Percentiles rank a stretch among this genome's conserved stretches.
phyloP scores from a whole-genome alignment of 1,284 basidiomycete species.

The Volvariella surrecta region DNA sequence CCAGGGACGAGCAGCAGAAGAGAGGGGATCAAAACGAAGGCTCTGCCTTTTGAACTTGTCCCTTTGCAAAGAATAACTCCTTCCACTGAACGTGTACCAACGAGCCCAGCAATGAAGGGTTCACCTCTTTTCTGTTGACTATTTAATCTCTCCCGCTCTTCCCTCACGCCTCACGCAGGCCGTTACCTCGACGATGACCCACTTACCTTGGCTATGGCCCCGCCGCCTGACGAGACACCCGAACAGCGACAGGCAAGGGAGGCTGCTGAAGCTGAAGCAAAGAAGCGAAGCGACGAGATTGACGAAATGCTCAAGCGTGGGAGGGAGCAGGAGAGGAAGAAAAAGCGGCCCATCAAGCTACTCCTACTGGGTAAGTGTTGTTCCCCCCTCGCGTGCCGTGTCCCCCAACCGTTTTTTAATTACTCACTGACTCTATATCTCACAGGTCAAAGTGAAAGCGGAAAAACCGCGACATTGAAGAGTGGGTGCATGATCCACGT shows the following conservation, averaged over 20 bases:
- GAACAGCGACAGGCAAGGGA: slow-evolving; percentile 44
- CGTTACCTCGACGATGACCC: slow-evolving; percentile 42
- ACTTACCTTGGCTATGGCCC: slow-evolving; percentile 42
- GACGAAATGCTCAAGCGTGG: slow-evolving; percentile 58
- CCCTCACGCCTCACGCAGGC: neutral
- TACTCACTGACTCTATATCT: neutral
- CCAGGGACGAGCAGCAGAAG: no score
- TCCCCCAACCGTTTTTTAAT: slow-evolving; percentile 6
- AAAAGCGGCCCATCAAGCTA: slow-evolving; percentile 48
- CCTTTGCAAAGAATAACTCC: no score
- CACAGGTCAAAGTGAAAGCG: slow-evolving; percentile 63
- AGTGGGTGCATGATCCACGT: slow-evolving; percentile 19
- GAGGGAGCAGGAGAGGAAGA: slow-evolving; percentile 41
- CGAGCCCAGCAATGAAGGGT: no score
- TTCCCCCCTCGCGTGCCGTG: neutral
- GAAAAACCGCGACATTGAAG: slow-evolving; percentile 37
- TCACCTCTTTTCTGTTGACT: neutral
- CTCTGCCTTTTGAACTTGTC: no score
- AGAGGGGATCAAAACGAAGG: no score
- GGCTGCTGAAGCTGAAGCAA: slow-evolving; percentile 49
- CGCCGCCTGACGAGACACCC: slow-evolving; percentile 49
- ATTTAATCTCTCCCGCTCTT: neutral
- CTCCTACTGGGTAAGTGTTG: slow-evolving; percentile 41
- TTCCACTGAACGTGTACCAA: no score
- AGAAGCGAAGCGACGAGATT: slow-evolving; percentile 53